Conservation (phyloP, 2,329 filamentous ascomycete species). For the Fusarium begoniae region DNA sequence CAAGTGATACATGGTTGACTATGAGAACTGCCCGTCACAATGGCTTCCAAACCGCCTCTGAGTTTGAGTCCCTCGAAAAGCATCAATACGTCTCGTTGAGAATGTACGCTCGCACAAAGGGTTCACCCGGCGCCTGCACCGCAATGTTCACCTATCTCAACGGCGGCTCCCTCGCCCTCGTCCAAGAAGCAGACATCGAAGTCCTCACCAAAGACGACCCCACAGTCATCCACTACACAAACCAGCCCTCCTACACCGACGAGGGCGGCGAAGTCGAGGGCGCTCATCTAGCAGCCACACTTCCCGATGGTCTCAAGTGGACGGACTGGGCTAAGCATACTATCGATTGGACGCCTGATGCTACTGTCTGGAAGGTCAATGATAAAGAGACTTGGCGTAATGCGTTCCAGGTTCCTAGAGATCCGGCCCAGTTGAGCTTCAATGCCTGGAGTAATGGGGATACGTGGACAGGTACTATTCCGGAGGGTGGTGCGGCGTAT, state of each 20-base stretch:
- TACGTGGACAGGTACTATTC: slow-evolving; percentile 66
- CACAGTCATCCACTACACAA: slow-evolving; percentile 62
- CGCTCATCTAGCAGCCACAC: slow-evolving; percentile 55
- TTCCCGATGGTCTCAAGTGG: slow-evolving; percentile 56
- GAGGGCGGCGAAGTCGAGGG: slow-evolving; percentile 54
- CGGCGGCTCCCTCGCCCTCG: slow-evolving; percentile 44
- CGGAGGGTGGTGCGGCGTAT: slow-evolving; percentile 56
- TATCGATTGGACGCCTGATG: slow-evolving; percentile 65
- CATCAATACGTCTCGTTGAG: slow-evolving; percentile 50
- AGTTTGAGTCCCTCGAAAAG: slow-evolving; percentile 52
- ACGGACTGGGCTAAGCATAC: slow-evolving; percentile 65
- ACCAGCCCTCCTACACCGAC: slow-evolving; percentile 62
- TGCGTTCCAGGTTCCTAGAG: slow-evolving; percentile 62
- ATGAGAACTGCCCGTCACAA: slow-evolving; percentile 55
- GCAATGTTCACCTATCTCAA: slow-evolving; percentile 62
- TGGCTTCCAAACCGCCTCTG: slow-evolving; percentile 55
- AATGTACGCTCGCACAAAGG: slow-evolving; percentile 58
- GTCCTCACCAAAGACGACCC: slow-evolving; percentile 56
- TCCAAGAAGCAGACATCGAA: slow-evolving; percentile 63
- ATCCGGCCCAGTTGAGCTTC: slow-evolving; percentile 60
- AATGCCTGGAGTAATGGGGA: slow-evolving; percentile 70
- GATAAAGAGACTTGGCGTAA: slow-evolving; percentile 58
- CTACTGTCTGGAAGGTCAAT: slow-evolving; percentile 64
- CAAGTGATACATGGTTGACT: slow-evolving; percentile 54
- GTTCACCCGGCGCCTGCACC: slow-evolving; percentile 58